Percentiles rank a stretch among this genome's conserved stretches.
These are phyloP conservation scores for Aspergillus sp. DNA, from an alignment of 2,329 filamentous ascomycete genomes.

Conservation along the genomic window DNA sequence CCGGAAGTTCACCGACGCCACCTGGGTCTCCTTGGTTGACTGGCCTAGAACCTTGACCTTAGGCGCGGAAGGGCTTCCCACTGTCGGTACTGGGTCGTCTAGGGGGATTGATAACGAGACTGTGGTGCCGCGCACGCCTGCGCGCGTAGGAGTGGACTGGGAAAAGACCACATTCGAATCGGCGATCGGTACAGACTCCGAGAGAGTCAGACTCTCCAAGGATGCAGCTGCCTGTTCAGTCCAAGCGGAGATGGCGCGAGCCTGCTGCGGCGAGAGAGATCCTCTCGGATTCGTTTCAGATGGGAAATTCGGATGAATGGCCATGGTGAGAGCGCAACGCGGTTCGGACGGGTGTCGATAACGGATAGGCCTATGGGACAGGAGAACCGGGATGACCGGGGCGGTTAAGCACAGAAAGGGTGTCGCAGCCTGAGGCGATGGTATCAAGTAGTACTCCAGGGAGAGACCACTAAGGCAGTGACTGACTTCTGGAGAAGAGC, in stretches of 20 bases:
- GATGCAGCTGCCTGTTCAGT: constrained; percentile 52
- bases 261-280: constrained; percentile 39
- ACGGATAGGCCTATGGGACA: not conserved
- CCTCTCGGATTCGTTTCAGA: constrained; percentile 27
- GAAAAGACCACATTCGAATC: constrained; percentile 48
- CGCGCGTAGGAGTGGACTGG: constrained; percentile 57
- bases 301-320: constrained; percentile 44
- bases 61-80: constrained; percentile 33
- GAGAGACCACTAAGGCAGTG: not conserved
- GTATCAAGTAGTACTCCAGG: not conserved
- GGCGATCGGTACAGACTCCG: constrained; percentile 25
- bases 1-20: constrained; percentile 46
- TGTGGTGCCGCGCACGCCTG: constrained; percentile 54
- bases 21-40: constrained; percentile 23
- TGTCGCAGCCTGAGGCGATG: not conserved
- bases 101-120: constrained; percentile 73
- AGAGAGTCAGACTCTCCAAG: constrained; percentile 38
- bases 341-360: not conserved
- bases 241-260: constrained; percentile 68
- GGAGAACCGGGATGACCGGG: not conserved
- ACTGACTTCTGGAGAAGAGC: constrained; percentile 2
- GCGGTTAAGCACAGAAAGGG: not conserved
- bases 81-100: constrained; percentile 55
- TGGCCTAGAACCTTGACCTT: constrained; percentile 29
- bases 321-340: constrained; percentile 33